Conservation (phyloP, 192 early-diverging fungal species). For the Mortierella claussenii region DNA sequence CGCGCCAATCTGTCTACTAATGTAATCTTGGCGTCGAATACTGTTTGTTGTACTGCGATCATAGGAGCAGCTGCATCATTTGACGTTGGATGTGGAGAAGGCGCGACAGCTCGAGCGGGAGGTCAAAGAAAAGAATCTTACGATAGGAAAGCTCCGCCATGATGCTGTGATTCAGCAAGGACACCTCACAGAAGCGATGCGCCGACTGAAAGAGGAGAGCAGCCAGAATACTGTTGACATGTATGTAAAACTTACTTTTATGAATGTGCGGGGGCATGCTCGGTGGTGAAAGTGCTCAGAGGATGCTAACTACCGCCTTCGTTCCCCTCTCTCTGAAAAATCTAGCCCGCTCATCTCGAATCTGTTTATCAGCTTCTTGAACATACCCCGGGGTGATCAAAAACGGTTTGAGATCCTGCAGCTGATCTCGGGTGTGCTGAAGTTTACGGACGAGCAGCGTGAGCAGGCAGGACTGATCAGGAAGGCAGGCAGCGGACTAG, state of each 20-base stretch:
- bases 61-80: constrained; percentile 68
- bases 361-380: constrained; percentile 88
- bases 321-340: constrained; percentile 5
- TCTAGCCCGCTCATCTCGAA: constrained; percentile 87
- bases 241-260: constrained; percentile 34
- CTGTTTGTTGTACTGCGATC: too few species aligned
- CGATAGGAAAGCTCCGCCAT: constrained; percentile 81
- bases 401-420: constrained; percentile 93
- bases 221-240: constrained; percentile 83
- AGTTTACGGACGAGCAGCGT: constrained; percentile 90
- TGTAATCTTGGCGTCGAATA: too few species aligned
- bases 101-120: constrained; percentile 69
- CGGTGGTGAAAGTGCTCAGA: too few species aligned
- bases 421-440: constrained; percentile 89
- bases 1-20: too few species aligned
- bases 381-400: constrained; percentile 85
- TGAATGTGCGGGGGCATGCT: background rate
- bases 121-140: constrained; percentile 74
- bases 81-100: constrained; percentile 60
- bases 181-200: constrained; percentile 92
- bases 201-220: constrained; percentile 81
- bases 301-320: background rate
- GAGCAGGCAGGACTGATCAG: constrained; percentile 82
- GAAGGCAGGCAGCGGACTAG: constrained; percentile 57
- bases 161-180: constrained; percentile 89